These are phyloP conservation scores for Malassezia yamatoensis DNA, from an alignment of 1,284 basidiomycete genomes.

Conservation along the genomic window DNA sequence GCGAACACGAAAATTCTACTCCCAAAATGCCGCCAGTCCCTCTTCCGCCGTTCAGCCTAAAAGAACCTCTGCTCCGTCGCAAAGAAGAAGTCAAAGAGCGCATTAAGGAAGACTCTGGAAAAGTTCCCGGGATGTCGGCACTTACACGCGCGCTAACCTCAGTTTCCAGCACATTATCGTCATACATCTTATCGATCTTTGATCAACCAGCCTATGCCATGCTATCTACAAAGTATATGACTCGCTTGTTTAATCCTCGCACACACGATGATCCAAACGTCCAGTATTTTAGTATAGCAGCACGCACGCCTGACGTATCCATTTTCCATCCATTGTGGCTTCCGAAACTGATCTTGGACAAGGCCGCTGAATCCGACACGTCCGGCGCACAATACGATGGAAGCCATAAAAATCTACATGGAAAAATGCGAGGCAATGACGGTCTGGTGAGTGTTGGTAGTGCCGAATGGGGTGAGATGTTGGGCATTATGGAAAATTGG, in stretches of 20 bases:
- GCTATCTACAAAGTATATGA: constrained; percentile 75
- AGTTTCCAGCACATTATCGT: constrained; percentile 70
- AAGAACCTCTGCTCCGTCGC: constrained; percentile 37
- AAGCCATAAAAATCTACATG: constrained; percentile 46
- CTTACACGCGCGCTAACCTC: constrained; percentile 37
- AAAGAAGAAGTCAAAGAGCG: constrained; percentile 11
- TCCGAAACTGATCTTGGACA: constrained; percentile 82
- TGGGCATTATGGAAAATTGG: constrained; percentile 77
- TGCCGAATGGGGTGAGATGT: constrained; percentile 50
- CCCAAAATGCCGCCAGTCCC: neutral
- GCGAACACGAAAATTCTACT: constrained; percentile 21
- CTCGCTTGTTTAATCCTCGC: constrained; percentile 75
- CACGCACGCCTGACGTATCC: constrained; percentile 61
- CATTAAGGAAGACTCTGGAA: neutral
- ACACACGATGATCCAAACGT: constrained; percentile 74
- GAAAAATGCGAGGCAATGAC: constrained; percentile 74
- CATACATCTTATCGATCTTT: constrained; percentile 76
- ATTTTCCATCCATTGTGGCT: constrained; percentile 94
- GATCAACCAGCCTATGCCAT: constrained; percentile 97
- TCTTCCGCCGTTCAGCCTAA: constrained; percentile 28
- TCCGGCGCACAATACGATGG: constrained; percentile 38
- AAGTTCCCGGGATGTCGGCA: neutral
- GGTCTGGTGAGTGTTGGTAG: constrained; percentile 71
- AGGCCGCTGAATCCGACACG: constrained; percentile 50
- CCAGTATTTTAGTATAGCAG: constrained; percentile 83